phyloP scores from a whole-genome alignment of 148 eudicot genomes.

The Tetragonia tetragonoides region DNA sequence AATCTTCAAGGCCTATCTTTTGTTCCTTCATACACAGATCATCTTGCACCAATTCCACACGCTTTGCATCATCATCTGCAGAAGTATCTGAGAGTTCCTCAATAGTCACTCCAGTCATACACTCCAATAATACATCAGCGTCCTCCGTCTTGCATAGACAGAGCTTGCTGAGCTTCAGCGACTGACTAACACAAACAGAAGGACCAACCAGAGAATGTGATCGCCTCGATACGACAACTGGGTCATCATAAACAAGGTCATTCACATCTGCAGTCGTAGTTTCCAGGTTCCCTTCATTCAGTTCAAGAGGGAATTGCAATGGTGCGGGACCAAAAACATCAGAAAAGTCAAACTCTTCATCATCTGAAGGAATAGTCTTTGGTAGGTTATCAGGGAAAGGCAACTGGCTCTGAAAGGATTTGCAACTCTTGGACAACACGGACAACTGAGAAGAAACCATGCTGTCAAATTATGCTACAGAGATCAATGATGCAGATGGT shows the following conservation, averaged over 20 bases:
- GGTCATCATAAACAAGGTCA: slow-evolving; percentile 60
- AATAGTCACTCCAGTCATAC: slow-evolving; percentile 20
- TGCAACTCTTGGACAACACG: slow-evolving; percentile 34
- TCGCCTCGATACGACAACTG: slow-evolving; percentile 54
- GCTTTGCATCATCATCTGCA: slow-evolving; percentile 25
- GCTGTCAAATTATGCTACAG: slow-evolving; percentile 25
- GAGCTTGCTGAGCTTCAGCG: slow-evolving; percentile 61
- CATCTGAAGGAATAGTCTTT: slow-evolving; percentile 45
- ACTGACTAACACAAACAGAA: slow-evolving; percentile 51
- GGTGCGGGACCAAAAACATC: slow-evolving; percentile 82
- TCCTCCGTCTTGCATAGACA: slow-evolving; percentile 52
- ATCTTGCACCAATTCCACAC: slow-evolving; percentile 28
- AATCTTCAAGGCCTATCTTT: slow-evolving; percentile 72
- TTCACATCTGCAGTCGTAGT: slow-evolving; percentile 36
- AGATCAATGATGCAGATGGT: slow-evolving; percentile 39
- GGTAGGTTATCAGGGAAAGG: slow-evolving; percentile 47
- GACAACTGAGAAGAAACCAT: slow-evolving; percentile 76
- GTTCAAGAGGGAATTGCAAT: slow-evolving; percentile 40
- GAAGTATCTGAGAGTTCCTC: slow-evolving; percentile 37
- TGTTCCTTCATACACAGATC: slow-evolving; percentile 32
- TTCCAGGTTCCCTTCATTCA: slow-evolving; percentile 35
- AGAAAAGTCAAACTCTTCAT: slow-evolving; percentile 67
- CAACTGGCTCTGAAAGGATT: slow-evolving; percentile 39
- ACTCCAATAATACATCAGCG: slow-evolving; percentile 32
- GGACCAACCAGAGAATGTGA: slow-evolving; percentile 95